Evolutionary conservation across 345 rosid genomes (phyloP).

Genomic region (Linum trigynum): DNA sequence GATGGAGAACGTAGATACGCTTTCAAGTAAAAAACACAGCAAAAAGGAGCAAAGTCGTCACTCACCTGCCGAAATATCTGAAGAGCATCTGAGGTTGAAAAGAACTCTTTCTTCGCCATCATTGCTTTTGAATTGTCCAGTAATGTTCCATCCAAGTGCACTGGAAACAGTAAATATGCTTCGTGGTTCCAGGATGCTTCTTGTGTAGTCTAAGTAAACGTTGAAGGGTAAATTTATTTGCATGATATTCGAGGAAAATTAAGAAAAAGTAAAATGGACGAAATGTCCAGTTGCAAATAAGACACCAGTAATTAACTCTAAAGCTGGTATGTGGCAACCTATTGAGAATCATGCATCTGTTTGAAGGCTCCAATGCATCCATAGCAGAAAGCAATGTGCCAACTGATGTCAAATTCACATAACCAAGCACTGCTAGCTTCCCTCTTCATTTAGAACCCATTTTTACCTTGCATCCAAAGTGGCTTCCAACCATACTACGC

Average conservation of each 20-base stretch:
- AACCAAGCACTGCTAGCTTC: not conserved
- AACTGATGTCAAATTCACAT: not conserved
- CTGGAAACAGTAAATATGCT: constrained; percentile 94
- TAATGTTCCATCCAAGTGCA: constrained; percentile 91
- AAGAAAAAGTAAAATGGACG: no score
- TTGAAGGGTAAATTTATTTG: no score
- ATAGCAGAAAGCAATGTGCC: not conserved
- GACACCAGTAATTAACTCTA: no score
- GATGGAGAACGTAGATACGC: no score
- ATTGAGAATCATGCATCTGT: not conserved
- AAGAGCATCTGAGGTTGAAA: constrained; percentile 75
- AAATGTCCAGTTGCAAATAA: no score
- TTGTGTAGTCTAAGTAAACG: constrained; percentile 44
- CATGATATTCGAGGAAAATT: no score
- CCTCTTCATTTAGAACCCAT: not conserved
- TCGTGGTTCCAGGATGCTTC: constrained; percentile 82
- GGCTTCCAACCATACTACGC: no score
- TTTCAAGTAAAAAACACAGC: not conserved
- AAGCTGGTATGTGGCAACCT: no score
- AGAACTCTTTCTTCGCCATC: constrained; percentile 82
- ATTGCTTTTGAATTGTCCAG: constrained; percentile 68
- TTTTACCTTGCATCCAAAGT: not conserved
- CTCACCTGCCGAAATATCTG: constrained; percentile 85
- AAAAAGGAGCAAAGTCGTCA: not conserved
- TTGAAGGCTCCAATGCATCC: not conserved